A percentile compares a stretch with the other conserved stretches of the same genome.
Conservation (phyloP, 345 rosid species). For the Hibiscus tridactylites region DNA sequence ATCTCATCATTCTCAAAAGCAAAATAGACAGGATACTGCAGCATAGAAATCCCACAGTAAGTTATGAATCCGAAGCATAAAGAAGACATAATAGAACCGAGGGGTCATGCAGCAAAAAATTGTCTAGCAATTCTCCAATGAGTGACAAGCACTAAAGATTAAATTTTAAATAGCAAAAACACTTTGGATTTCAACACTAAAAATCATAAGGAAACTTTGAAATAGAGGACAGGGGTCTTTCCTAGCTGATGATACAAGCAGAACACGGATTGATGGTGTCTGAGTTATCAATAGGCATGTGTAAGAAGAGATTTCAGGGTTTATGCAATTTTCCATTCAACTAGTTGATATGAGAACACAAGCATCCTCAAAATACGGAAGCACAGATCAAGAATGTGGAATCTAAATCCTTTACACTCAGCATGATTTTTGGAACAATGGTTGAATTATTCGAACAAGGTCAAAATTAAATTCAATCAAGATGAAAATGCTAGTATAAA, state of each 20-base stretch:
- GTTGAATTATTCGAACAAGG: background rate
- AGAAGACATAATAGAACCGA: background rate
- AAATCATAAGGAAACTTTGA: background rate
- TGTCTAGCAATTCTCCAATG: background rate
- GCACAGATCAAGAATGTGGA: background rate
- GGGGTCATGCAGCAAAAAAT: background rate
- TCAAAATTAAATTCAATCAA: background rate
- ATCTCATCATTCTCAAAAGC: conserved; percentile 88
- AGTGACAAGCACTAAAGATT: background rate
- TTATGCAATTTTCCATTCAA: background rate
- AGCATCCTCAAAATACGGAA: background rate
- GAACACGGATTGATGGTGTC: background rate
- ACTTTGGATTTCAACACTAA: background rate
- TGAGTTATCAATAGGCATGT: background rate
- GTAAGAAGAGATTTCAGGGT: background rate
- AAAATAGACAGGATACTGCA: conserved; percentile 92
- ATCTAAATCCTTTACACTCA: background rate
- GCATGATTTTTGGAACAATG: background rate
- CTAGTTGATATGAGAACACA: background rate
- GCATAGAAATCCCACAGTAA: conserved; percentile 9
- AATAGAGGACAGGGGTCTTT: background rate
- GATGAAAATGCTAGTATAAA: background rate
- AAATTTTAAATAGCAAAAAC: background rate
- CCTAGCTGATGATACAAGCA: background rate
- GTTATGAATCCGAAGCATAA: background rate